Conservation (phyloP, 192 early-diverging fungal genomes). For the Bifiguratus adelaidae region DNA sequence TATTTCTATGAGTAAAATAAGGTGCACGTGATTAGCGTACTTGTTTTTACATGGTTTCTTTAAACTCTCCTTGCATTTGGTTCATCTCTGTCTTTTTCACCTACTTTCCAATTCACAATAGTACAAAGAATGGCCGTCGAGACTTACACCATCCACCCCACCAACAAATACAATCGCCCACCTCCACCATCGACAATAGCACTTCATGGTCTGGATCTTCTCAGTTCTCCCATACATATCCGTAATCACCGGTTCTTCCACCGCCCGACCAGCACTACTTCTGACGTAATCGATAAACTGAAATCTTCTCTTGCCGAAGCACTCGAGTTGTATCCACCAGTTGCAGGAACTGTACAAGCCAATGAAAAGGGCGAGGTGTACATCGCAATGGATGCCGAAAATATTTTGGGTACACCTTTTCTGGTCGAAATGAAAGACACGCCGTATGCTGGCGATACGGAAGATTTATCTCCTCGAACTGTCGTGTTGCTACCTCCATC, state of each 20-base stretch:
- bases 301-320: slow-evolving; percentile 21
- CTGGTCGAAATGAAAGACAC: slow-evolving; percentile 16
- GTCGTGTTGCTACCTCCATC: not conserved
- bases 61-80: not conserved
- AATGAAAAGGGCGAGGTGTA: slow-evolving; percentile 10
- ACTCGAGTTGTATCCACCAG: slow-evolving; percentile 22
- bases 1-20: too few species aligned
- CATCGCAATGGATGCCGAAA: slow-evolving; percentile 5
- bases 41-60: too few species aligned
- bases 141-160: slow-evolving; percentile 9
- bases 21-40: too few species aligned
- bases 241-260: slow-evolving; percentile 21
- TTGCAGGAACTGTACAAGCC: slow-evolving; percentile 12
- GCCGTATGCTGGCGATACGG: slow-evolving; percentile 5
- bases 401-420: slow-evolving; percentile 12
- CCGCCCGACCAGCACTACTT: not conserved
- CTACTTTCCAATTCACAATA: not conserved
- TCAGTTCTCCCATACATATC: slow-evolving; percentile 16
- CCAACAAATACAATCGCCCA: slow-evolving; percentile 13
- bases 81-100: not conserved
- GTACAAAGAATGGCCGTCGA: slow-evolving; percentile 11
- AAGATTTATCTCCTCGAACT: slow-evolving; percentile 13
- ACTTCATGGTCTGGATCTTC: slow-evolving; percentile 14
- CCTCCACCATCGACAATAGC: slow-evolving; percentile 8
- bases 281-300: slow-evolving; percentile 14